Evolutionary conservation across 2,329 filamentous ascomycete species (phyloP).

Genomic region (Aspergillus sojae): DNA sequence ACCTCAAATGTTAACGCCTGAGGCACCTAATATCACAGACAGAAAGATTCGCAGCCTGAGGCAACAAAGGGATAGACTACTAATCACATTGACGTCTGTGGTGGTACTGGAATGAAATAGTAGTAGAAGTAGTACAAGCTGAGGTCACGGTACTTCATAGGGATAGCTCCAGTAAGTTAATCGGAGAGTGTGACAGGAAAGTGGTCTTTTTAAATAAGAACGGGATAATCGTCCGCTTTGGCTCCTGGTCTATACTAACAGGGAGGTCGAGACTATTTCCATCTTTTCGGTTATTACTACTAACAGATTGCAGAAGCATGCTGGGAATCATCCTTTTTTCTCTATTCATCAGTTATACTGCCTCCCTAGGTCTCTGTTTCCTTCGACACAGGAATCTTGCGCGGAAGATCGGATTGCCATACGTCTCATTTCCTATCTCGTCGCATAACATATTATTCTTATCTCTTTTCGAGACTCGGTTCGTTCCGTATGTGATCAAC

Average conservation of each 20-base stretch:
- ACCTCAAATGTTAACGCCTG: not conserved
- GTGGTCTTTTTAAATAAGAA: not conserved
- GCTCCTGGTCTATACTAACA: not conserved
- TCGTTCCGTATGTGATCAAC: conserved; percentile 1
- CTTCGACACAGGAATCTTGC: not conserved
- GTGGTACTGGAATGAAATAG: not conserved
- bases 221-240: not conserved
- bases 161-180: no score
- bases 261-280: not conserved
- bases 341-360: not conserved
- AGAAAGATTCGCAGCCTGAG: not conserved
- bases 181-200: not conserved
- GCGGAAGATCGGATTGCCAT: not conserved
- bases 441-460: not conserved
- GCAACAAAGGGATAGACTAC: not conserved
- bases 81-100: not conserved
- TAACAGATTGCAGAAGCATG: not conserved
- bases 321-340: not conserved
- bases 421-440: not conserved
- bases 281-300: not conserved
- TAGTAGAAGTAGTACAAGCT: not conserved
- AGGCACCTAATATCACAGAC: not conserved
- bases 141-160: no score
- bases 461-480: not conserved
- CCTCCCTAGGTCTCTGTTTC: not conserved